Conservation (phyloP, 2,329 filamentous ascomycete species). For the Verticillium isaacii region DNA sequence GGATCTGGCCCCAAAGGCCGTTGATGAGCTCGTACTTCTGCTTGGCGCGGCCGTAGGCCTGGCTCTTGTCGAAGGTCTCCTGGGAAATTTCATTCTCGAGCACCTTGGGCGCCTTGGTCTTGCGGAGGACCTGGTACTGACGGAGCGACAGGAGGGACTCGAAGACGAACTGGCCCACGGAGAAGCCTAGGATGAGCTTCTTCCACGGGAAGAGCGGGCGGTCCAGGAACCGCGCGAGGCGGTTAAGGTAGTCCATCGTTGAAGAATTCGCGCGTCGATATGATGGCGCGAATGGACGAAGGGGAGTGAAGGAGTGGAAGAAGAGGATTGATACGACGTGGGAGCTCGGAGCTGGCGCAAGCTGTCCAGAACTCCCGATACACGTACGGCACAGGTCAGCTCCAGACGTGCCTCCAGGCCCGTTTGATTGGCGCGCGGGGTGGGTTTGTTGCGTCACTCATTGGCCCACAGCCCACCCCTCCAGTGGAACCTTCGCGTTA, state of each 20-base stretch:
- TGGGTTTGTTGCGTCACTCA: background rate
- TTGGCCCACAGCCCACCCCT: background rate
- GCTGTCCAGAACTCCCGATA: background rate
- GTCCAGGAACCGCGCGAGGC: conserved; percentile 82
- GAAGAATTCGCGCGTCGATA: background rate
- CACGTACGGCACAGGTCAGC: background rate
- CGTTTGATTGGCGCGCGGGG: background rate
- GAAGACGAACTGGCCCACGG: conserved; percentile 82
- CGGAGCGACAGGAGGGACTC: conserved; percentile 86
- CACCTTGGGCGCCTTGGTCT: conserved; percentile 76
- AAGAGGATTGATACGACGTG: conserved; percentile 10
- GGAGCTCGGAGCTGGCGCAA: background rate
- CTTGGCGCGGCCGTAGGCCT: conserved; percentile 95
- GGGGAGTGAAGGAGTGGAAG: background rate
- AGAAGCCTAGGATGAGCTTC: conserved; percentile 91
- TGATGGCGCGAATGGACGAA: background rate
- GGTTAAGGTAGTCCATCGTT: conserved; percentile 32
- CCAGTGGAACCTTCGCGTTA: background rate
- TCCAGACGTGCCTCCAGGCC: background rate
- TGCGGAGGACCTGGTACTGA: conserved; percentile 83
- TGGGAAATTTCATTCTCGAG: conserved; percentile 83
- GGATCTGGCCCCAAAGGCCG: conserved; percentile 78
- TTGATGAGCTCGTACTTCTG: conserved; percentile 81
- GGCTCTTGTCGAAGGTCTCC: conserved; percentile 89
- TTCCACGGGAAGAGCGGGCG: conserved; percentile 96